phyloP scores from a whole-genome alignment of 208 protist species.

The Leishmania amazonensis region DNA sequence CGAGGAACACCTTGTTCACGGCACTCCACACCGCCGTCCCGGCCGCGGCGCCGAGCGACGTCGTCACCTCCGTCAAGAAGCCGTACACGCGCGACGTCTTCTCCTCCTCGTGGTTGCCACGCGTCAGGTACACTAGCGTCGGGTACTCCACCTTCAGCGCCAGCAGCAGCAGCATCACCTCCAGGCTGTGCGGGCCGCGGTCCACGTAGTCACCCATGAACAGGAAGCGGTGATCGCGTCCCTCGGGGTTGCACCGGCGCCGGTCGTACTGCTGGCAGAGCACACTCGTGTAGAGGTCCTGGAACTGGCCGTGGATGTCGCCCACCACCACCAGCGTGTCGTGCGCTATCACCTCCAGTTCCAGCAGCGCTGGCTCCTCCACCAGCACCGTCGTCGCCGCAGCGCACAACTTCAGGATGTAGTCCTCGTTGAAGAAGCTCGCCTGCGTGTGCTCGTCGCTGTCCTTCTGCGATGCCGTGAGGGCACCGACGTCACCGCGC shows the following conservation, averaged over 20 bases:
- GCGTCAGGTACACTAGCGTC: constrained; percentile 70
- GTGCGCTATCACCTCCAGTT: constrained; percentile 32
- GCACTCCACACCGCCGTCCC: constrained; percentile 61
- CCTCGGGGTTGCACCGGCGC: constrained; percentile 32
- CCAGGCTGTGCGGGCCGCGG: constrained; percentile 52
- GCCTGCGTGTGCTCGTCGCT: constrained; percentile 5
- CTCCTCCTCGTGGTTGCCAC: constrained; percentile 89
- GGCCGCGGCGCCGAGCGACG: constrained; percentile 41
- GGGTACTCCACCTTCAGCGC: constrained; percentile 87
- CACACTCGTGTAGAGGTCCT: constrained; percentile 65
- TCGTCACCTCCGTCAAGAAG: constrained; percentile 54
- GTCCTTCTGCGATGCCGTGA: neutral
- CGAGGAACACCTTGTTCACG: constrained; percentile 77
- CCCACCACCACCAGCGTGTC: constrained; percentile 81
- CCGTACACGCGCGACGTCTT: constrained; percentile 79
- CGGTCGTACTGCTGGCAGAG: constrained; percentile 65
- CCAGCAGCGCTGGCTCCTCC: constrained; percentile 41
- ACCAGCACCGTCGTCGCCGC: constrained; percentile 39
- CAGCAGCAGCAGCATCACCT: constrained; percentile 74
- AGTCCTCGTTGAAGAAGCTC: constrained; percentile 31
- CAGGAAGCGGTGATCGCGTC: constrained; percentile 64
- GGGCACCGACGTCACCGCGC: constrained; percentile 8
- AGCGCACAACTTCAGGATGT: constrained; percentile 41
- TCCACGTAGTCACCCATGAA: constrained; percentile 99
- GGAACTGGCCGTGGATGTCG: constrained; percentile 84